Base-by-base conservation (phyloP, 2,329 filamentous ascomycete genomes). In the Diaporthe citri region DNA sequence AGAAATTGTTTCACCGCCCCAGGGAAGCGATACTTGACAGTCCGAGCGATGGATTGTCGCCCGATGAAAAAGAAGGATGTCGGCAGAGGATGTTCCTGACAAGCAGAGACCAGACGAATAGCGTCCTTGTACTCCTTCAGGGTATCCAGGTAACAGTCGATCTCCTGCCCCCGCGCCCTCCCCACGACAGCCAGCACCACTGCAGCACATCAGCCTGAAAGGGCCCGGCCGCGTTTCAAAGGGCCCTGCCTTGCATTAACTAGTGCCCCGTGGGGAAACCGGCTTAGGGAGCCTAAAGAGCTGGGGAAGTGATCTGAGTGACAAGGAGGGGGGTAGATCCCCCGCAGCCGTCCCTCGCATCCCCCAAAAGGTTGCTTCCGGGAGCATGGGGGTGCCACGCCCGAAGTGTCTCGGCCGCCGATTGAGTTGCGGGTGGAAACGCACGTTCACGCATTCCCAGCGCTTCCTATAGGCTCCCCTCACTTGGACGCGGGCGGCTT, bases 391-490 rank as follows among this genome's bases (percentile, higher is more conserved):
- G 59, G 59, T 3, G n/a, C 36, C n/a, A 34, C 12, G 41, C 41
- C 25, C 28, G 25, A 43, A 22, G 17, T 52, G 46, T 67, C 46
- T 67, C 64, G 46, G 31, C 46, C 64, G 31, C 64, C 64, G 64
- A 67, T 52, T 67, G 34, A 39, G 64, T 67, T 67, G 64, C 64
- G 64, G 64, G 64, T 52, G 46, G n/a, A 55, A 39, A 67, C 41
- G 64, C 64, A 67, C 46, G 46, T 52, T 67, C 46, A 39, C 22
- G 46, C 46, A 34, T 67, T 15, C 46, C 34, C 46, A 28, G 6
- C 39, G 64, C 64, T 67, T 51, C 64, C 62, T 67, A 67, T 52
- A 67, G 64, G 64, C 46, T 51, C 64, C 64, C 64, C 64, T 52
- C 64, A 67, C 46, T 39, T 67, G 64, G 43, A 22, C 20, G 20